Evolutionary conservation across 352 stramenopile genomes (phyloP).

Genomic region (Aphanomyces astaci): DNA sequence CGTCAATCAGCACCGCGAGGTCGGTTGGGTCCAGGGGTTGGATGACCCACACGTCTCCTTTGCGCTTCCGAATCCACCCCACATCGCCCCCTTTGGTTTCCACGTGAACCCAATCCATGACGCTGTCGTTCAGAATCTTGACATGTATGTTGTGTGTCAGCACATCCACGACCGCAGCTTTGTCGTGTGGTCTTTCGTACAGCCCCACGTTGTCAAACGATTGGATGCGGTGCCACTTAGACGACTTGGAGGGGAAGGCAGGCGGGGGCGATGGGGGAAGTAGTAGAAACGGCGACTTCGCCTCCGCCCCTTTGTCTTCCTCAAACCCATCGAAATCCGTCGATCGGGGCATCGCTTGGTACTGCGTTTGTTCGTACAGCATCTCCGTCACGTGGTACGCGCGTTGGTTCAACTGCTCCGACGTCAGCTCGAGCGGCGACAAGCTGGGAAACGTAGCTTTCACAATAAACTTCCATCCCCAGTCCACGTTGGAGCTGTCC

Average conservation of each 20-base stretch:
- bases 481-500: constrained; percentile 80
- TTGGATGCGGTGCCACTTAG: neutral
- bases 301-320: constrained; percentile 22
- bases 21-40: neutral
- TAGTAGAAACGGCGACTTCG: neutral
- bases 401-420: constrained; percentile 51
- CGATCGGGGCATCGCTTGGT: constrained; percentile 33
- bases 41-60: constrained; percentile 1
- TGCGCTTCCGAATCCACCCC: neutral
- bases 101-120: neutral
- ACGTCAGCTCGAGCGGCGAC: constrained; percentile 35
- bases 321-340: constrained; percentile 52
- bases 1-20: constrained; percentile 19
- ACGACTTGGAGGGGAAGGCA: neutral
- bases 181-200: neutral
- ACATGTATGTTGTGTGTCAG: neutral
- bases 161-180: neutral
- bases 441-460: constrained; percentile 49
- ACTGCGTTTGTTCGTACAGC: constrained; percentile 50
- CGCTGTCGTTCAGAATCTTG: neutral
- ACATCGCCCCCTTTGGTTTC: constrained; percentile 2
- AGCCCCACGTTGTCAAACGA: neutral
- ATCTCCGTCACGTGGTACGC: constrained; percentile 58
- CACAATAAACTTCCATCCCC: constrained; percentile 80
- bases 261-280: neutral